phyloP scores from a whole-genome alignment of 352 stramenopile genomes.

The Halophytophthora polymorphica region DNA sequence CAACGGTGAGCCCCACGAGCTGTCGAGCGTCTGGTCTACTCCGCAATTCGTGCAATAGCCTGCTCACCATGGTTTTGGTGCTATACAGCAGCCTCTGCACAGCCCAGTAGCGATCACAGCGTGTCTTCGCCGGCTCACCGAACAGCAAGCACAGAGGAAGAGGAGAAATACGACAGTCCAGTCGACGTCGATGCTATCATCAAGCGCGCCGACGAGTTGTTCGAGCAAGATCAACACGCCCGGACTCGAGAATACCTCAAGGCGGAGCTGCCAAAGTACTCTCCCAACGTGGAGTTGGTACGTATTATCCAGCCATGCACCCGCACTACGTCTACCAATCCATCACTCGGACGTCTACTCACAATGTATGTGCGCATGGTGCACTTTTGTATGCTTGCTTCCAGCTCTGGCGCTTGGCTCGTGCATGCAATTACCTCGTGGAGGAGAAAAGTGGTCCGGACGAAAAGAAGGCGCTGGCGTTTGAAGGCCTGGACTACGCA shows the following conservation, averaged over 20 bases:
- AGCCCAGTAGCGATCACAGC: constrained; percentile 1
- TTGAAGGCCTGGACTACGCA: constrained; percentile 48
- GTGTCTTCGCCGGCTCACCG: no score
- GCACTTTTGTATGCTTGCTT: no score
- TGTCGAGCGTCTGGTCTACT: neutral
- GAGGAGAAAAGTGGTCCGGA: constrained; percentile 34
- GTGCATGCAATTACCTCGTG: constrained; percentile 57
- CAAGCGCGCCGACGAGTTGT: constrained; percentile 44
- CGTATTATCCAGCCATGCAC: neutral
- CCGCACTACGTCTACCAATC: neutral
- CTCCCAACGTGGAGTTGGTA: constrained; percentile 51
- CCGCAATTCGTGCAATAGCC: neutral
- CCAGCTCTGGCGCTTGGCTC: constrained; percentile 62
- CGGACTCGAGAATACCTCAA: constrained; percentile 45
- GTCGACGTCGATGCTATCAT: constrained; percentile 30
- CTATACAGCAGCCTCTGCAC: neutral
- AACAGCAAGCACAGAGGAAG: constrained; percentile 22
- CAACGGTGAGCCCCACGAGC: constrained; percentile 16
- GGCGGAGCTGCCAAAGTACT: constrained; percentile 29
- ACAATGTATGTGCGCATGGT: neutral
- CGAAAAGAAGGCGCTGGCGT: constrained; percentile 56
- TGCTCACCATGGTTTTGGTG: constrained; percentile 1
- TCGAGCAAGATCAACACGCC: constrained; percentile 40
- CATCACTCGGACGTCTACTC: neutral
- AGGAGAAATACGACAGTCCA: constrained; percentile 31